phyloP scores from a whole-genome alignment of 768 basidiomycete genomes.

The Pholiota microspora region DNA sequence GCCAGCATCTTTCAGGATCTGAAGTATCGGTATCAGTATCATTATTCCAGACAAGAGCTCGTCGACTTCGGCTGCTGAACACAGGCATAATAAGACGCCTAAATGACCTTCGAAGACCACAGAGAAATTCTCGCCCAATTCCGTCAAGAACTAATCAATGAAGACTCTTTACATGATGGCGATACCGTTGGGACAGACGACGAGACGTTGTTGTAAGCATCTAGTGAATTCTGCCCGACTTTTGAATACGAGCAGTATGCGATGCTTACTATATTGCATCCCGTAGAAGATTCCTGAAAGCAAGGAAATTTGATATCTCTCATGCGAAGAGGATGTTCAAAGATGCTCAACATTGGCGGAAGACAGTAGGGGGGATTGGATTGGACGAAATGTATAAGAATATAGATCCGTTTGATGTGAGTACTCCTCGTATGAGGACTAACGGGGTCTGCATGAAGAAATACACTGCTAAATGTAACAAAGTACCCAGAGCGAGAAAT shows the following conservation, averaged over 20 bases:
- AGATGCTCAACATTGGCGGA: conserved; percentile 69
- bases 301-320: conserved; percentile 59
- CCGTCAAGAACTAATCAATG: conserved; percentile 47
- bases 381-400: conserved; percentile 60
- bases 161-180: conserved; percentile 56
- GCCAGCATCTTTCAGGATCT: too few species aligned
- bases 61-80: too few species aligned
- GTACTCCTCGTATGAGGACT: conserved; percentile 23
- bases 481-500: conserved; percentile 70
- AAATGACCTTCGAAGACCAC: conserved; percentile 15
- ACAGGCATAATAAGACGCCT: neutral
- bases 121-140: conserved; percentile 45
- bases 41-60: too few species aligned
- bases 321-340: conserved; percentile 64
- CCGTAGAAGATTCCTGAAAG: conserved; percentile 70
- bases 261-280: too few species aligned
- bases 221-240: neutral
- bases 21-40: too few species aligned
- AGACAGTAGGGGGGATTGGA: conserved; percentile 59
- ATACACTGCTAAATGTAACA: neutral
- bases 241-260: too few species aligned
- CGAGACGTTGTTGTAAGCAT: conserved; percentile 54
- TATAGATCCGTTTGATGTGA: conserved; percentile 71
- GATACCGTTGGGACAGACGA: conserved; percentile 61
- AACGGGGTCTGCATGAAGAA: neutral